Evolutionary conservation across 352 stramenopile species (phyloP).

Genomic region (Globisporangium heterothallicum): DNA sequence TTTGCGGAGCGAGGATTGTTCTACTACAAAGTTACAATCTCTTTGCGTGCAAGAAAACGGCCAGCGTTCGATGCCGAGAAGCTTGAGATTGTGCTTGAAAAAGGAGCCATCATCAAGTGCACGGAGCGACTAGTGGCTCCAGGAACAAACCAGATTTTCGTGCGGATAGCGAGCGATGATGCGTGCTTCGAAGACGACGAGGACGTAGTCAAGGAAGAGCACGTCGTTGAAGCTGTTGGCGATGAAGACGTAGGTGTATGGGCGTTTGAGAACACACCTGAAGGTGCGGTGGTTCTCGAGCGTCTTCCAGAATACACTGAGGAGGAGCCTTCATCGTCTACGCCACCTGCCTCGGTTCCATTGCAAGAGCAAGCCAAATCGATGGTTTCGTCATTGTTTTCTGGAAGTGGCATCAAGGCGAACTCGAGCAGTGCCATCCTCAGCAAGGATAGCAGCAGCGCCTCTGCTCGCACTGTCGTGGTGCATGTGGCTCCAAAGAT

Average conservation of each 20-base stretch:
- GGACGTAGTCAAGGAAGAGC: conserved; percentile 10
- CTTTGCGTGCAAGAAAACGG: conserved; percentile 35
- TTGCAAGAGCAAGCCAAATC: conserved; percentile 72
- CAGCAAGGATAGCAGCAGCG: conserved; percentile 8
- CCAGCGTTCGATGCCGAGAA: conserved; percentile 51
- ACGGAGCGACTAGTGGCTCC: conserved; percentile 47
- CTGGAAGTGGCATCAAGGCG: conserved; percentile 33
- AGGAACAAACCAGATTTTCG: conserved; percentile 63
- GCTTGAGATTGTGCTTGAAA: conserved; percentile 46
- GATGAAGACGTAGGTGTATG: conserved; percentile 44
- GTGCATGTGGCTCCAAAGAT: conserved; percentile 37
- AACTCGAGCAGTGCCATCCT: conserved; percentile 1
- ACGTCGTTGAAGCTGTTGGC: conserved; percentile 7
- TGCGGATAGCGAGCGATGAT: conserved; percentile 22
- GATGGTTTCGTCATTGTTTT: conserved; percentile 58
- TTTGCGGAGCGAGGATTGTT: conserved; percentile 55
- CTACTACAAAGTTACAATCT: conserved; percentile 55
- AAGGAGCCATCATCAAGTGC: conserved; percentile 45
- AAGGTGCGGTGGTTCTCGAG: conserved; percentile 56
- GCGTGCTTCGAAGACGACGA: not conserved
- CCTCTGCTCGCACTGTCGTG: conserved; percentile 11
- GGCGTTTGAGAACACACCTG: conserved; percentile 61
- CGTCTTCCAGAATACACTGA: conserved; percentile 45
- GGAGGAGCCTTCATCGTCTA: not conserved
- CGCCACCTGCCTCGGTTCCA: conserved; percentile 13